phyloP scores from a whole-genome alignment of 192 early-diverging fungal genomes.

The Phycomyces nitens region DNA sequence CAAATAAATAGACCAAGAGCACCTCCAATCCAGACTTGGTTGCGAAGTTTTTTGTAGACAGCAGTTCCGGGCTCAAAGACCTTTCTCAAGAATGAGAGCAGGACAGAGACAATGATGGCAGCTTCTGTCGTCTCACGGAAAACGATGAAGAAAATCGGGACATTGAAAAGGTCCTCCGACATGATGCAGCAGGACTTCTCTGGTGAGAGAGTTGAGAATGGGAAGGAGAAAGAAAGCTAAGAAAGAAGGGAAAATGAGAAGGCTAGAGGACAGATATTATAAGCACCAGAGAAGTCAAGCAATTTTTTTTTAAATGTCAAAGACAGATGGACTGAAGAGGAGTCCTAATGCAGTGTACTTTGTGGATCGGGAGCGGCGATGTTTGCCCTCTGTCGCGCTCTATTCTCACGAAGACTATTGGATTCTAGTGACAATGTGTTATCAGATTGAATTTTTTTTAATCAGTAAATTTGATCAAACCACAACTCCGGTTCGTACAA shows the following conservation, averaged over 20 bases:
- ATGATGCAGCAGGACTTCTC: slow-evolving; percentile 4
- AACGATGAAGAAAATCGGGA: slow-evolving; percentile 73
- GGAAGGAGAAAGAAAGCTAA: background rate
- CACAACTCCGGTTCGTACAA: too few species aligned
- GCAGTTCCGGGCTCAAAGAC: slow-evolving; percentile 51
- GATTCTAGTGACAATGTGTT: too few species aligned
- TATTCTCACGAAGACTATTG: too few species aligned
- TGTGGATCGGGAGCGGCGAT: too few species aligned
- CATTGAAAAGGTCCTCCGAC: slow-evolving; percentile 54
- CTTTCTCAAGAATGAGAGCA: slow-evolving; percentile 75
- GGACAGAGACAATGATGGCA: slow-evolving; percentile 80
- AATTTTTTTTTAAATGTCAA: slow-evolving; percentile 9
- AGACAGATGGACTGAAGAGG: background rate
- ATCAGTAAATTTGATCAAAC: too few species aligned
- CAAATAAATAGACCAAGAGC: slow-evolving; percentile 61
- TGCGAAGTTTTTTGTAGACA: slow-evolving; percentile 51
- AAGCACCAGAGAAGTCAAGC: background rate
- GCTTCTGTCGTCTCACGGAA: slow-evolving; percentile 85
- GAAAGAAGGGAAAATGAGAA: background rate
- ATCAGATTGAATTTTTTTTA: too few species aligned
- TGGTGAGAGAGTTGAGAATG: too few species aligned
- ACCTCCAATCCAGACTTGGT: slow-evolving; percentile 80
- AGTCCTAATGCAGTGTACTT: too few species aligned
- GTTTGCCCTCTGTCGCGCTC: too few species aligned
- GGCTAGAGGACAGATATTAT: slow-evolving; percentile 4